Percentiles rank a stretch among this genome's conserved stretches.
These are phyloP conservation scores for Thelephora ganbajun DNA, from an alignment of 768 basidiomycete species.

Conservation along the genomic window DNA sequence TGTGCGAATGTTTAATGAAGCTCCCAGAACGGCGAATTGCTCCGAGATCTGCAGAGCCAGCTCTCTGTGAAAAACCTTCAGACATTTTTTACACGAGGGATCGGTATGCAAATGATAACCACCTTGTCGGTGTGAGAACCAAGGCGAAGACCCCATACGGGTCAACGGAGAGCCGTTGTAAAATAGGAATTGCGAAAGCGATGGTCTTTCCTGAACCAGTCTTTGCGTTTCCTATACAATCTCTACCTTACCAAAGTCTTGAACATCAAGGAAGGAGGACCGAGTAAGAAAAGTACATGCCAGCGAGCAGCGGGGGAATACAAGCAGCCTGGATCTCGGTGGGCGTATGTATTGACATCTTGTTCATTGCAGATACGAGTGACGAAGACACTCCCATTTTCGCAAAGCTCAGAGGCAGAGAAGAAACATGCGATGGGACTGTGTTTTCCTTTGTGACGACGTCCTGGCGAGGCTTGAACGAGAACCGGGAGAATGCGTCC, in stretches of 20 bases:
- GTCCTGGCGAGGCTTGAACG: conserved; percentile 7
- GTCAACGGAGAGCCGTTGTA: conserved; percentile 76
- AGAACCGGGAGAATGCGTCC: conserved; percentile 13
- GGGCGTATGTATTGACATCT: conserved; percentile 77
- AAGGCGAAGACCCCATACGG: conserved; percentile 93
- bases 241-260: conserved; percentile 45
- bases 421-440: conserved; percentile 1
- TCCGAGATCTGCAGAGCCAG: conserved; percentile 95
- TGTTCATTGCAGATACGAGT: conserved; percentile 49
- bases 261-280: conserved; percentile 3
- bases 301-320: conserved; percentile 74
- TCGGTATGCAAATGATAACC: not conserved
- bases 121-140: conserved; percentile 88
- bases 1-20: conserved; percentile 67
- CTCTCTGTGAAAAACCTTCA: conserved; percentile 41
- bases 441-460: conserved; percentile 3
- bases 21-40: conserved; percentile 86
- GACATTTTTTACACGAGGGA: not conserved
- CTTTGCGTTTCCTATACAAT: conserved; percentile 96
- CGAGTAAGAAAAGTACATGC: conserved; percentile 23
- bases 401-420: conserved; percentile 26
- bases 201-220: conserved; percentile 98
- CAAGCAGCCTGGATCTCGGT: conserved; percentile 87
- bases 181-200: conserved; percentile 90
- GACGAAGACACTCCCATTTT: conserved; percentile 44